Evolutionary conservation across 768 basidiomycete species (phyloP), one percentile per base, ranked within the genome.

Genomic region (Tylopilus plumbeoviolaceoides): DNA sequence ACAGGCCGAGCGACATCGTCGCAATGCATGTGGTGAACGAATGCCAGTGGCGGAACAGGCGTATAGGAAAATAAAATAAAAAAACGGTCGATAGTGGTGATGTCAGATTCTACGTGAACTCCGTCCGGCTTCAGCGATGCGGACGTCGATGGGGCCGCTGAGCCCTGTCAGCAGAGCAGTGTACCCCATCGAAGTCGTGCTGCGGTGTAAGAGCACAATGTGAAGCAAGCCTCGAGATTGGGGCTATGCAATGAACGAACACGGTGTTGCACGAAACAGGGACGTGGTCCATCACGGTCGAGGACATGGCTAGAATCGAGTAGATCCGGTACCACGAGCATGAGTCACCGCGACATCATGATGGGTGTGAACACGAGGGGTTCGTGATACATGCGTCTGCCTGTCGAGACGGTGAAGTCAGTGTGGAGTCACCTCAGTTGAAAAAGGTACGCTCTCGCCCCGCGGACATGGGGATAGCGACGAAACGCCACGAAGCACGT

Each of bases 381-480:
- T 42, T 40, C 47, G 41, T 49, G 58, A 44, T 43, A 23, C 52
- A 39, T 20, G 44, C 23, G 15, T 47, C 33, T 27, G 39, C 27
- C 27, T 36, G 38, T 48, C 36, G 35, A 20, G 25, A n/a, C n/a
- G n/a, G 23, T 23, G 23, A 5, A 23, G 23, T 23, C 4, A 23
- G 23, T n/a, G 46, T 58, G 48, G 18, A 36, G 45, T 39, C 18
- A 47, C 17, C 50, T 53, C 28, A 48, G 39, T 57, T 47, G 44
- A 43, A 48, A 30, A 44, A n/a, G 30, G 44, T 35, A 23, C 2
- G 30, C 14, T 46, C 30, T 57, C 42, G 27, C 43, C 7, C 57
- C 45, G 57, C 57, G 57, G 57, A 54, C 28, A 31, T 50, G 33
- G 14, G 30, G 17, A 42, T 41, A 35, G 38, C 18, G 40, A 60